Conservation (phyloP, 2,329 filamentous ascomycete species). For the Fonsecaea monophora region DNA sequence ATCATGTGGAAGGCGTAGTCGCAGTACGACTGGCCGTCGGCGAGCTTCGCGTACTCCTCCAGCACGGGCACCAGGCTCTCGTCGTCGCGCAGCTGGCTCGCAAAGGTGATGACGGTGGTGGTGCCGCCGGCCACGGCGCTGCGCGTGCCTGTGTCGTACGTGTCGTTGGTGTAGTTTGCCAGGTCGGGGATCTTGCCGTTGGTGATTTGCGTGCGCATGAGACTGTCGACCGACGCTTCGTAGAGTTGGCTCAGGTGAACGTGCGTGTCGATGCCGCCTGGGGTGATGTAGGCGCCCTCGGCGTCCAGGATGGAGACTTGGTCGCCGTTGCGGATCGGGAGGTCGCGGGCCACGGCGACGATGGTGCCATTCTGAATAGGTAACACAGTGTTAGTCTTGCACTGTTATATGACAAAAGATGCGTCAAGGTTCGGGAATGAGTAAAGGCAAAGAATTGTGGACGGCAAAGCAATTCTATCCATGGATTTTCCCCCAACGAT, state of each 20-base stretch:
- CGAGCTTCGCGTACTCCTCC: constrained; percentile 54
- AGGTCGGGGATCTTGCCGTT: constrained; percentile 23
- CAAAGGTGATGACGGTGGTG: constrained; percentile 65
- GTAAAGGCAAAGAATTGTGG: too few relatives aligned
- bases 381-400: background rate
- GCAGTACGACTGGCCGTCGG: constrained; percentile 57
- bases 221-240: constrained; percentile 19
- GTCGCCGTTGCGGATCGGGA: constrained; percentile 45
- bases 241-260: constrained; percentile 56
- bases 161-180: constrained; percentile 46
- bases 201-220: constrained; percentile 34
- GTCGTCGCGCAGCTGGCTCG: constrained; percentile 57
- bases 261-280: constrained; percentile 58
- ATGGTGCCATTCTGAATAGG: constrained; percentile 49
- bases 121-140: constrained; percentile 65
- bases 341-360: constrained; percentile 48
- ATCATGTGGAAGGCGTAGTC: constrained; percentile 62
- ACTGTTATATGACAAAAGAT: constrained; percentile 25
- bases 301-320: constrained; percentile 51
- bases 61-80: constrained; percentile 56
- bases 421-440: background rate
- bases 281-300: constrained; percentile 41
- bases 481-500: too few relatives aligned
- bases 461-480: too few relatives aligned
- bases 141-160: constrained; percentile 58